Percentiles rank a stretch among this genome's conserved stretches.
Evolutionary conservation across 139 green algal species (phyloP).

Genomic region (Zygnema circumcarinatum): DNA sequence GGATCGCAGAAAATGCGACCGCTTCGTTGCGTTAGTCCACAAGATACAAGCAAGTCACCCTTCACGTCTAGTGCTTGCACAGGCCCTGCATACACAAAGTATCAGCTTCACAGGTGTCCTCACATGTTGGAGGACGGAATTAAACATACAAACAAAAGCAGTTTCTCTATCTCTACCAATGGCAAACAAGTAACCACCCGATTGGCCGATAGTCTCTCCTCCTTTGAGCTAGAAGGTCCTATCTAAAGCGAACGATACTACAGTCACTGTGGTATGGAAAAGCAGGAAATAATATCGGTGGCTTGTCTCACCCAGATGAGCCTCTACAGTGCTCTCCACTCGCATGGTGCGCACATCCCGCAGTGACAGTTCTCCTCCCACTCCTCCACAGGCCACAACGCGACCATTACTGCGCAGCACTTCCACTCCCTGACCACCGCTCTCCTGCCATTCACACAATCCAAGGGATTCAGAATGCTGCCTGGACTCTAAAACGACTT

Average conservation of each 20-base stretch:
- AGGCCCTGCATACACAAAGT: slow-evolving; percentile 8
- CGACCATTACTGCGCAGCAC: slow-evolving; percentile 38
- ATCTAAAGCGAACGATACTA: too few relatives aligned
- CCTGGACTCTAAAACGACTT: neutral
- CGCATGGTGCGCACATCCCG: slow-evolving; percentile 29
- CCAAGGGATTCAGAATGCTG: neutral
- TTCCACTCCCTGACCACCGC: slow-evolving; percentile 26
- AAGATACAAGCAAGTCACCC: slow-evolving; percentile 45
- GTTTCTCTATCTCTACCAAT: too few relatives aligned
- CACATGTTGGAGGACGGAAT: neutral
- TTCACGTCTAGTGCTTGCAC: slow-evolving; percentile 49
- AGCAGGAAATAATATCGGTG: too few relatives aligned
- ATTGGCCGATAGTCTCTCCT: too few relatives aligned
- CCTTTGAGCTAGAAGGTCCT: too few relatives aligned
- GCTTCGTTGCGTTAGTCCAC: slow-evolving; percentile 20
- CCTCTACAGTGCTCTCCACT: slow-evolving; percentile 41
- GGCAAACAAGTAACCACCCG: too few relatives aligned
- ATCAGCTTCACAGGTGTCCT: neutral
- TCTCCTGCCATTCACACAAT: neutral
- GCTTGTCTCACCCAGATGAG: slow-evolving; percentile 45
- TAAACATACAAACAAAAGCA: neutral
- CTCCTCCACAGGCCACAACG: slow-evolving; percentile 35
- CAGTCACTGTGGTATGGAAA: too few relatives aligned
- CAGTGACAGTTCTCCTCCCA: slow-evolving; percentile 25
- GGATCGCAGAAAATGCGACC: slow-evolving; percentile 42